A percentile compares a stretch with the other conserved stretches of the same genome.
phyloP scores from a whole-genome alignment of 768 basidiomycete species.

The Auricularia sp. region DNA sequence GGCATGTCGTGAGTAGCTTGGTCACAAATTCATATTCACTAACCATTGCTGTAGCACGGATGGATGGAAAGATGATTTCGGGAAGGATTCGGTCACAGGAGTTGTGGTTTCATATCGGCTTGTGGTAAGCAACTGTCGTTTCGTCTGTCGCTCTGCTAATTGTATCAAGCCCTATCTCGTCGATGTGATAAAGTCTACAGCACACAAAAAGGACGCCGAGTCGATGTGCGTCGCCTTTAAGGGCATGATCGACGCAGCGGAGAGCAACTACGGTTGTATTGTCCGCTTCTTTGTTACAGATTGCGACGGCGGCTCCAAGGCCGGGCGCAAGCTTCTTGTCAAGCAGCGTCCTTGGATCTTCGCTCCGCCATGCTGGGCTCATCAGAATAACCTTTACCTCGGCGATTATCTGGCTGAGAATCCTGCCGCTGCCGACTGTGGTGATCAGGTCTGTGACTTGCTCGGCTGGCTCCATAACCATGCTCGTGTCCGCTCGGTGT shows the following conservation, averaged over 20 bases:
- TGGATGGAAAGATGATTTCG: neutral
- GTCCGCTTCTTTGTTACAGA: neutral
- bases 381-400: conserved; percentile 26
- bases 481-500: conserved; percentile 17
- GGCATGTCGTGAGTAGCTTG: neutral
- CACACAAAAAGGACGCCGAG: neutral
- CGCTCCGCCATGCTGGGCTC: conserved; percentile 17
- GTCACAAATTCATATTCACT: neutral
- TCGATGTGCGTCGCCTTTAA: neutral
- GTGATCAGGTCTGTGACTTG: conserved; percentile 12
- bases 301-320: neutral
- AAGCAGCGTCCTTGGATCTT: conserved; percentile 6
- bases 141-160: neutral
- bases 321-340: neutral
- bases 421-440: conserved; percentile 9
- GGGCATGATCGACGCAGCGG: neutral
- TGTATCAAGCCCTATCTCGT: neutral
- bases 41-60: neutral
- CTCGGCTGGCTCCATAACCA: conserved; percentile 28
- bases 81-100: neutral
- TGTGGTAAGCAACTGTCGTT: neutral
- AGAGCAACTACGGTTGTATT: neutral
- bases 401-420: conserved; percentile 22
- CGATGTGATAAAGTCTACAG: neutral
- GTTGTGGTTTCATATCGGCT: neutral